Conservation (phyloP, 2,329 filamentous ascomycete species). For the Coniochaeta pulveracea region DNA sequence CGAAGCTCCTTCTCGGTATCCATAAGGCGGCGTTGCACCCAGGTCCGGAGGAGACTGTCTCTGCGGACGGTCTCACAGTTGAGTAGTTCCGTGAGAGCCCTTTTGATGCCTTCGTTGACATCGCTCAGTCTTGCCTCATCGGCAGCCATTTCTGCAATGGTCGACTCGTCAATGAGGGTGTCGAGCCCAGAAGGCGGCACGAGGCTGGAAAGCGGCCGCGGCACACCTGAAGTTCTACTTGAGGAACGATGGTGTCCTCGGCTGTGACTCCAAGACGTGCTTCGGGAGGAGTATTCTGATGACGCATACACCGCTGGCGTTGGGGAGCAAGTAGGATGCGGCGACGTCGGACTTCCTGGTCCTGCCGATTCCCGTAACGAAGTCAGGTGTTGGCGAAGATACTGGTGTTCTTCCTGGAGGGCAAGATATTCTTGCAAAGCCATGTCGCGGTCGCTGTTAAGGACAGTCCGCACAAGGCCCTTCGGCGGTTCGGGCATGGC, state of each 20-base stretch:
- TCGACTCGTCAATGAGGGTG: slow-evolving; percentile 34
- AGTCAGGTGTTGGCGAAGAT: slow-evolving; percentile 37
- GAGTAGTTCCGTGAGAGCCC: slow-evolving; percentile 47
- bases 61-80: slow-evolving; percentile 45
- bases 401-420: slow-evolving; percentile 42
- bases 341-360: no score
- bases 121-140: slow-evolving; percentile 42
- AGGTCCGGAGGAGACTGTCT: slow-evolving; percentile 40
- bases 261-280: slow-evolving; percentile 7
- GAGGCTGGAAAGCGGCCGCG: slow-evolving; percentile 7
- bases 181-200: slow-evolving; percentile 14
- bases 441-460: slow-evolving; percentile 32
- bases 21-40: slow-evolving; percentile 48
- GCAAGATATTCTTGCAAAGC: slow-evolving; percentile 43
- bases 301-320: slow-evolving; percentile 42
- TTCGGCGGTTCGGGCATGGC: slow-evolving; percentile 9
- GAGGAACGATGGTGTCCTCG: slow-evolving; percentile 3
- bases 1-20: slow-evolving; percentile 49
- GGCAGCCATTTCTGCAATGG: slow-evolving; percentile 34
- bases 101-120: slow-evolving; percentile 51
- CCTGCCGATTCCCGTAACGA: no score
- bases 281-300: slow-evolving; percentile 26
- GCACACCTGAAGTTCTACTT: slow-evolving; percentile 11
- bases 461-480: slow-evolving; percentile 9
- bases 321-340: slow-evolving; percentile 43